Evolutionary conservation across 192 early-diverging fungal genomes (phyloP).

Genomic region (Dispira simplex): DNA sequence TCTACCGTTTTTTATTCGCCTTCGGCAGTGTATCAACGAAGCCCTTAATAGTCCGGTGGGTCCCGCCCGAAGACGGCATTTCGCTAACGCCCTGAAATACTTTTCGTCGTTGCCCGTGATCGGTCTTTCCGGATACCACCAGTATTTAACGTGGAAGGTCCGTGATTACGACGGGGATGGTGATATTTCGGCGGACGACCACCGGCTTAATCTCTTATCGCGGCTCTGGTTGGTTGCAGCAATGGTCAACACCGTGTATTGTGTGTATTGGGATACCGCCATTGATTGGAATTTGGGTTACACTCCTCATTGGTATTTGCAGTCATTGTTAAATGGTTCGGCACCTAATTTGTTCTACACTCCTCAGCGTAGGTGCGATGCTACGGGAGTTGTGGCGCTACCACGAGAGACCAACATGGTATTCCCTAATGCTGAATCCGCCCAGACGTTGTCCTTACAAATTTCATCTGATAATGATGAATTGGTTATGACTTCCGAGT

Average conservation of each 20-base stretch:
- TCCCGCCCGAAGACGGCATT: conserved; percentile 41
- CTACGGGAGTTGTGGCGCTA: no score
- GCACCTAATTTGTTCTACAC: conserved; percentile 1
- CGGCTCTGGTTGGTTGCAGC: conserved; percentile 45
- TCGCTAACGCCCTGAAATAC: conserved; percentile 91
- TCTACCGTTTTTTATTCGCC: conserved; percentile 25
- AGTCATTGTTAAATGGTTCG: background rate
- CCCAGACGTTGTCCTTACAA: no score
- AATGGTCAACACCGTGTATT: conserved; percentile 80
- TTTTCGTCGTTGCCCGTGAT: conserved; percentile 42
- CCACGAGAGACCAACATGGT: no score
- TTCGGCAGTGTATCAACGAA: conserved; percentile 32
- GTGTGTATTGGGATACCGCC: conserved; percentile 89
- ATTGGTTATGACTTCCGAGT: no score
- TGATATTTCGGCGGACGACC: background rate
- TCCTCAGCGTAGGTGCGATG: no score
- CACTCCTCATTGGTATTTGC: conserved; percentile 19
- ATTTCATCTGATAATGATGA: no score
- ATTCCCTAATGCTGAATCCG: no score
- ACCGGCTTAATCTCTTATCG: conserved; percentile 6
- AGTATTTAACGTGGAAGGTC: background rate
- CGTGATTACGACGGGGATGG: conserved; percentile 15
- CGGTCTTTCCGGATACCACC: conserved; percentile 16
- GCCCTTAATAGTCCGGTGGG: conserved; percentile 13
- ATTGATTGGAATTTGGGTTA: conserved; percentile 76